phyloP scores from a whole-genome alignment of 2,329 filamentous ascomycete species.

The Cryoendolithus antarcticus region DNA sequence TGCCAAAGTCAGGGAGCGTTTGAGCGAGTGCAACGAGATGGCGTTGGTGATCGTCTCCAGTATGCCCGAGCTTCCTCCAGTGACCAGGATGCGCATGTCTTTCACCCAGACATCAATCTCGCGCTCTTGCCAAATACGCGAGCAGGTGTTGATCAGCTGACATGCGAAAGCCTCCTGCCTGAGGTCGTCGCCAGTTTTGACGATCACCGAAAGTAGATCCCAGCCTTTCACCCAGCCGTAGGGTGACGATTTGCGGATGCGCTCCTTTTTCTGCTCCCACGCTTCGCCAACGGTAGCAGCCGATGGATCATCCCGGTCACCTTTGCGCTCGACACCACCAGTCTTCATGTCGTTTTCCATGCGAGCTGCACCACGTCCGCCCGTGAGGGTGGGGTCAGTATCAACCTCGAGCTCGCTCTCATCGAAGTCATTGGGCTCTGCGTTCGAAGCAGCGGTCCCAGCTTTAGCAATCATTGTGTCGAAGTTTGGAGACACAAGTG shows the following conservation, averaged over 20 bases:
- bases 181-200: conserved; percentile 74
- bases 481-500: conserved; percentile 55
- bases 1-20: conserved; percentile 66
- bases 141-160: conserved; percentile 69
- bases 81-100: conserved; percentile 75
- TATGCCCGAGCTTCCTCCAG: conserved; percentile 69
- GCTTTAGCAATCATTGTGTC: conserved; percentile 71
- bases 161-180: conserved; percentile 79
- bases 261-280: conserved; percentile 73
- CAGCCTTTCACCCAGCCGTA: conserved; percentile 86
- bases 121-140: conserved; percentile 69
- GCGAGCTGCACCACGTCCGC: conserved; percentile 62
- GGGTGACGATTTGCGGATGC: conserved; percentile 69
- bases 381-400: conserved; percentile 39
- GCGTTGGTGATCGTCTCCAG: conserved; percentile 84
- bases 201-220: conserved; percentile 76
- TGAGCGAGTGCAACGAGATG: conserved; percentile 74
- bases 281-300: conserved; percentile 79
- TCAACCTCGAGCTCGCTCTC: conserved; percentile 30
- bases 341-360: conserved; percentile 90
- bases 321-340: conserved; percentile 66
- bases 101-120: conserved; percentile 71
- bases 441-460: conserved; percentile 39
- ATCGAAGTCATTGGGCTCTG: conserved; percentile 43
- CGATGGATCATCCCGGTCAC: conserved; percentile 73